Percentiles rank a stretch among this genome's conserved stretches.
Evolutionary conservation across 2,329 filamentous ascomycete genomes (phyloP).

Genomic region (Cryphonectria radicalis): DNA sequence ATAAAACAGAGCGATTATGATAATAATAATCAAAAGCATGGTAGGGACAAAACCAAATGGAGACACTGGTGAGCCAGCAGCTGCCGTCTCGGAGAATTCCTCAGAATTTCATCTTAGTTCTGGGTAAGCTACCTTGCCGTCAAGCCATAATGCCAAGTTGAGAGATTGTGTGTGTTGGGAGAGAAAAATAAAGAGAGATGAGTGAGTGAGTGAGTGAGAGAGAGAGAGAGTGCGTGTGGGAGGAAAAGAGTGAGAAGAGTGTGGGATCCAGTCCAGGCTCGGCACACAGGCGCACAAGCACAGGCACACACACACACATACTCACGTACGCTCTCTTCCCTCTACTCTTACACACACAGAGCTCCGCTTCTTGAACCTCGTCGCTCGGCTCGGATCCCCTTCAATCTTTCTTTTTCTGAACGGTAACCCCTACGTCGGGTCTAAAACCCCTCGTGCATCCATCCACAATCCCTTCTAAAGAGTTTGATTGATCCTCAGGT

Average conservation of each 20-base stretch:
- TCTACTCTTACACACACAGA: not conserved
- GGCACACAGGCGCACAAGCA: not conserved
- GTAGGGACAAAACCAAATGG: not conserved
- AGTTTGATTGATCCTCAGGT: not conserved
- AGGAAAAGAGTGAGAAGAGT: not conserved
- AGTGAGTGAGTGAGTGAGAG: not conserved
- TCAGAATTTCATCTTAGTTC: not conserved
- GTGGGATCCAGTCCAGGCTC: not conserved
- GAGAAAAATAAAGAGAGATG: too few relatives aligned
- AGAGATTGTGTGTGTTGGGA: not conserved
- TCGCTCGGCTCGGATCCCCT: not conserved
- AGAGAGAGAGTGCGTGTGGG: not conserved
- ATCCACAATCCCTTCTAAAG: not conserved
- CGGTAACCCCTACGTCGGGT: not conserved
- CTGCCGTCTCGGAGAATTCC: not conserved
- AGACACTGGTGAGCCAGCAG: not conserved
- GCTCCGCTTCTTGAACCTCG: slow-evolving; percentile 1
- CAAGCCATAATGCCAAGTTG: not conserved
- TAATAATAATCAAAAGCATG: not conserved
- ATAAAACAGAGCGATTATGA: too few relatives aligned
- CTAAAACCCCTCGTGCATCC: not conserved
- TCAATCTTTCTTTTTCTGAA: not conserved
- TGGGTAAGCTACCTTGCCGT: not conserved
- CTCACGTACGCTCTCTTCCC: not conserved
- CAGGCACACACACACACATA: not conserved